Conservation (phyloP, 2,329 filamentous ascomycete species). For the Monosporascus sp. region DNA sequence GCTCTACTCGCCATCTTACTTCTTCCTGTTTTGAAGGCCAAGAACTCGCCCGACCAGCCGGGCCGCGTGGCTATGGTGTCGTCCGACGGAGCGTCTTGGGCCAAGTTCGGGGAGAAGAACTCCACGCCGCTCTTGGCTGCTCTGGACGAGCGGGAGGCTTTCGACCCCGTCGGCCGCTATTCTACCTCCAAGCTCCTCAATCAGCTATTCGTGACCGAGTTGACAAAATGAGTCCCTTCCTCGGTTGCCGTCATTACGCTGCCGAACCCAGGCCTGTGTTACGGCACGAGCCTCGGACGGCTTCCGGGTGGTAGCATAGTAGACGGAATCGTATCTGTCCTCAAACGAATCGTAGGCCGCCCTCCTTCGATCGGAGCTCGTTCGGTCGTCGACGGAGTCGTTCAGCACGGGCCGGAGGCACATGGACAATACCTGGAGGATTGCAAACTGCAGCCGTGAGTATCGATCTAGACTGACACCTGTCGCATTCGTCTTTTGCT, state of each 20-base stretch:
- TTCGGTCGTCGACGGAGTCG: constrained; percentile 6
- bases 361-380: constrained; percentile 4
- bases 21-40: constrained; percentile 40
- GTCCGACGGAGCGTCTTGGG: constrained; percentile 17
- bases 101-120: constrained; percentile 10
- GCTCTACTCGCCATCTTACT: constrained; percentile 41
- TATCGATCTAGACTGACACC: too few relatives aligned
- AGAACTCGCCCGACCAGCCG: constrained; percentile 2
- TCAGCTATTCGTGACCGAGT: constrained; percentile 24
- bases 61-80: constrained; percentile 20
- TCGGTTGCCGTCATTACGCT: constrained; percentile 8
- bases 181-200: constrained; percentile 21
- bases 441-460: constrained; percentile 9
- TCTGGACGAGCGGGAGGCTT: constrained; percentile 5
- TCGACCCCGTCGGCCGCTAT: constrained; percentile 12
- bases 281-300: constrained; percentile 3
- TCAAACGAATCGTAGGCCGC: constrained; percentile 4
- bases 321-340: background rate
- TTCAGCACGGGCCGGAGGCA: constrained; percentile 1
- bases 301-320: background rate
- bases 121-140: constrained; percentile 8
- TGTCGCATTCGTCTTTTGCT: background rate
- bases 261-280: constrained; percentile 10
- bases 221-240: constrained; percentile 20
- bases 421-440: constrained; percentile 14